Percentiles rank a stretch among this genome's conserved stretches.
Conservation (phyloP, 345 rosid species). For the Eucalyptus erythrocorys region DNA sequence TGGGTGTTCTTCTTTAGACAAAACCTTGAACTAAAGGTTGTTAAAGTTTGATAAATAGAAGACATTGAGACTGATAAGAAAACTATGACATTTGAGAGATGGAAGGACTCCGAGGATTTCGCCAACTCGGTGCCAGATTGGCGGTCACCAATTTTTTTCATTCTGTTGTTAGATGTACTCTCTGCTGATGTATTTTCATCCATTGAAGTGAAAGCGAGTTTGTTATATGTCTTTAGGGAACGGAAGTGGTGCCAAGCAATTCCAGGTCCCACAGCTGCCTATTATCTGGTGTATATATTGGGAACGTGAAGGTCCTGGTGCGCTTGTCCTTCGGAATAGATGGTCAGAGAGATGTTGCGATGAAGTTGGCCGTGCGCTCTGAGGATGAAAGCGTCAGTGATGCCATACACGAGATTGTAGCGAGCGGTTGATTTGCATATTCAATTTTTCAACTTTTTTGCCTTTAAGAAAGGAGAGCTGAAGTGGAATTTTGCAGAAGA, state of each 20-base stretch:
- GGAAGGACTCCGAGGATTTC: neutral
- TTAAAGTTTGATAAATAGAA: neutral
- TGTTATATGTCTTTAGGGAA: conserved; percentile 34
- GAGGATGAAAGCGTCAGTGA: conserved; percentile 70
- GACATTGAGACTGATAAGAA: neutral
- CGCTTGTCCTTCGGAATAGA: conserved; percentile 80
- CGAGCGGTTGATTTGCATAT: conserved; percentile 35
- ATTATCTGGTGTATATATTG: conserved; percentile 84
- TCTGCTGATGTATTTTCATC: neutral
- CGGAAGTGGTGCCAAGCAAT: conserved; percentile 71
- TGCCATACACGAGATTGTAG: conserved; percentile 84
- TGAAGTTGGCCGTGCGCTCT: conserved; percentile 83
- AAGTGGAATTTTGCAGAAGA: neutral
- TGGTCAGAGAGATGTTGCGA: conserved; percentile 72
- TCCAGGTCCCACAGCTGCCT: conserved; percentile 94
- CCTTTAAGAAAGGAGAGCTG: neutral
- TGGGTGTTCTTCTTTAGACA: neutral
- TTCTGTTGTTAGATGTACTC: neutral
- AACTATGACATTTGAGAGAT: neutral
- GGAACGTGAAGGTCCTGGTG: conserved; percentile 72
- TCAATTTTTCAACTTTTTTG: neutral
- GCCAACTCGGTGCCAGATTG: neutral
- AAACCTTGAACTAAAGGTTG: neutral
- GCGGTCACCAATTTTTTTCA: neutral
- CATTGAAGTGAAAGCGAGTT: neutral